phyloP scores from a whole-genome alignment of 352 stramenopile species.

The Aphanomyces invadans region DNA sequence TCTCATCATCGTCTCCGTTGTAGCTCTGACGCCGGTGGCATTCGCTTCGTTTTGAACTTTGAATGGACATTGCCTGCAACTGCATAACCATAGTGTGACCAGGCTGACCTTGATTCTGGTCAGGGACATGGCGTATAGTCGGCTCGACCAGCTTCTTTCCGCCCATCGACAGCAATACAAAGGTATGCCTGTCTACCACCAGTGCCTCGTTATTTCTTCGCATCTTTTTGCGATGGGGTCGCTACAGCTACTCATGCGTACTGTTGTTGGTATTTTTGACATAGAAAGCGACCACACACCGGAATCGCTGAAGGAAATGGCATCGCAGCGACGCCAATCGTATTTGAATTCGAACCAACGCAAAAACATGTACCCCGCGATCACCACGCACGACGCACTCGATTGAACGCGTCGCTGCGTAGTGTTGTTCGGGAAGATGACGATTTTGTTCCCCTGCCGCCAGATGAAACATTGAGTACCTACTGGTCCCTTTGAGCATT shows the following conservation, averaged over 20 bases:
- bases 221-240: no score
- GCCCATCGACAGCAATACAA: constrained; percentile 34
- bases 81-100: no score
- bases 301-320: constrained; percentile 25
- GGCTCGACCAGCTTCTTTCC: constrained; percentile 60
- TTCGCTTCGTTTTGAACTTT: no score
- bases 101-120: no score
- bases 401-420: neutral
- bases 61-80: no score
- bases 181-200: no score
- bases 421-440: constrained; percentile 36
- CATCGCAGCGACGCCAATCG: constrained; percentile 21
- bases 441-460: constrained; percentile 47
- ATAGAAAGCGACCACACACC: constrained; percentile 19
- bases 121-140: constrained; percentile 57
- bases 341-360: constrained; percentile 4
- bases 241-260: no score
- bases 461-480: constrained; percentile 36
- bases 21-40: no score
- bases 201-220: neutral
- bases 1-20: no score
- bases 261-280: neutral
- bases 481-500: neutral
- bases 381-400: neutral
- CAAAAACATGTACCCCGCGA: constrained; percentile 14